Conservation (phyloP, 1,284 basidiomycete species). For the Gastroboletus turbinatus region DNA sequence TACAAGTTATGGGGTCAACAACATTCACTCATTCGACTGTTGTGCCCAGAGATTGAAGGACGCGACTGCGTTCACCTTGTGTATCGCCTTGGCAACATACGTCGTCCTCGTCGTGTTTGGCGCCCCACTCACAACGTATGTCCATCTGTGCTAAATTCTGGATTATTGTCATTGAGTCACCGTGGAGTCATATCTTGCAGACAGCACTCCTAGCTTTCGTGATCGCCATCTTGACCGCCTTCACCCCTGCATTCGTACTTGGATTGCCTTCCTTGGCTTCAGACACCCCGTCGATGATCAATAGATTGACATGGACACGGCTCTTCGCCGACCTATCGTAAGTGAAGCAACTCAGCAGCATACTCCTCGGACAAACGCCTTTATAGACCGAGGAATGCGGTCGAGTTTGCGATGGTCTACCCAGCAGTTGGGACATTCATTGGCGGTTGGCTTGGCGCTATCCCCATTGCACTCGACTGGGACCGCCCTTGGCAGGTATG, state of each 20-base stretch:
- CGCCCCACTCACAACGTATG: slow-evolving; percentile 65
- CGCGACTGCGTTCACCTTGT: slow-evolving; percentile 55
- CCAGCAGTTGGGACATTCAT: slow-evolving; percentile 71
- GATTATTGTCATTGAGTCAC: slow-evolving; percentile 11
- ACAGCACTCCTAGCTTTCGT: slow-evolving; percentile 72
- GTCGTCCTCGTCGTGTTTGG: slow-evolving; percentile 67
- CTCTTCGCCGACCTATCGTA: slow-evolving; percentile 80
- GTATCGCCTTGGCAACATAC: slow-evolving; percentile 49
- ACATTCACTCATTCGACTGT: slow-evolving; percentile 4
- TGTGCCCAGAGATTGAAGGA: slow-evolving; percentile 36
- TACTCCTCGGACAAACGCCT: slow-evolving; percentile 4
- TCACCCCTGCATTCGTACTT: slow-evolving; percentile 70
- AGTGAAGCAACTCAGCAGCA: slow-evolving; percentile 36
- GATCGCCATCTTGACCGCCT: slow-evolving; percentile 65
- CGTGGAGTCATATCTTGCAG: slow-evolving; percentile 46
- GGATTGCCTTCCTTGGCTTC: slow-evolving; percentile 56
- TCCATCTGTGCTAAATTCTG: slow-evolving; percentile 6
- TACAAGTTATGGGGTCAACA: slow-evolving; percentile 25
- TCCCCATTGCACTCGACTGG: slow-evolving; percentile 91
- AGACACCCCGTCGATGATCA: slow-evolving; percentile 43
- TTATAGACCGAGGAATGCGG: slow-evolving; percentile 57
- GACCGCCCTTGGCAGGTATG: slow-evolving; percentile 92
- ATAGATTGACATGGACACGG: slow-evolving; percentile 65
- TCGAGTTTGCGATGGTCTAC: slow-evolving; percentile 80
- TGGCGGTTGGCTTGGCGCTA: slow-evolving; percentile 78